Base-by-base conservation (phyloP, 1,284 basidiomycete genomes). In the Malassezia restricta region DNA sequence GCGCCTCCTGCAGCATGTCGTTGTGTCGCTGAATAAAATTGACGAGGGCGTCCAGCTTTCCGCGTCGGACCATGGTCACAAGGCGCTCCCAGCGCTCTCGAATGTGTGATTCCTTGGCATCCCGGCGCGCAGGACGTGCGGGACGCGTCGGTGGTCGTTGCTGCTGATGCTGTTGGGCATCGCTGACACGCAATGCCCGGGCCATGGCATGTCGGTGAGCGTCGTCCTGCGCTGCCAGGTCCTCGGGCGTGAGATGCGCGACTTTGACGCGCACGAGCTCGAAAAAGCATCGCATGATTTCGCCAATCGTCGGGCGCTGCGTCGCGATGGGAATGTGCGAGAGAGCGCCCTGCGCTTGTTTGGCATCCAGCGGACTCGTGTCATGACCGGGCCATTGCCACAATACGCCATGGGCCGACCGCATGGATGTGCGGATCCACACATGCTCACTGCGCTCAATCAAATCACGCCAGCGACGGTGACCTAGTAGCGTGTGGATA, bases 261-360 rank as follows among this genome's bases (percentile, higher is more conserved):
- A 85, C 75, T 75, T 92, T 95, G 66, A 85, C 83, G 37, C 82
- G 81, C 0, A 84, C 85, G 30, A 99, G 79, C 73, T 98, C 92
- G 51, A 82, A 77, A 55, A 95, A 83, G 69, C 89, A 91, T 11
- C 94, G 83, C 8, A 82, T 66, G 27, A 95, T 80, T 73, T 99
- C 94, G 20, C 87, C 82, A 76, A 91, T 84, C 0, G 92, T 96
- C 83, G 92, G 61, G 30, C 47, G 61, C 41, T 65, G 52, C 11
- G 69, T 68, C 6, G 63, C 59, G 44, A 72, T 59, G 3, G 69
- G 64, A 11, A 67, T 57, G 31, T 57, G 58, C 8, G 55, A 57
- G 1, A 71, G 50, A 3, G 78, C 76, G 11, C 76, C 77, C 0
- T 64, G 66, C n/a, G 51, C 45, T 30, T 64, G 57, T 11, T 61